phyloP scores from a whole-genome alignment of 495 filamentous ascomycete genomes.

The Xylaria scruposa region DNA sequence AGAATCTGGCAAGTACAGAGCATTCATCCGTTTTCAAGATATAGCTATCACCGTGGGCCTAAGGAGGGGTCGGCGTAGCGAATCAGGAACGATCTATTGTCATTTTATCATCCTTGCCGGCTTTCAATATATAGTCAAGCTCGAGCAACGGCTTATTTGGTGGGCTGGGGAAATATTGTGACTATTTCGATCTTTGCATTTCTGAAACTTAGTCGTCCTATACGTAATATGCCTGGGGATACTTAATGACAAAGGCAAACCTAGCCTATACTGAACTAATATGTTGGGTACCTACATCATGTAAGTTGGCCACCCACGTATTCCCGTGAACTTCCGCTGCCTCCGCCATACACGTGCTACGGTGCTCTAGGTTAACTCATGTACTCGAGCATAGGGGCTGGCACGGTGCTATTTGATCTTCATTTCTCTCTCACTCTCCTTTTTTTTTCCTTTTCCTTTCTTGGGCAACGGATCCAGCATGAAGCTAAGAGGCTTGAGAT shows the following conservation, averaged over 20 bases:
- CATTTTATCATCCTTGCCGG: neutral
- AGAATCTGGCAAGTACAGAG: neutral
- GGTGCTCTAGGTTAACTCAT: neutral
- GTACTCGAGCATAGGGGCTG: neutral
- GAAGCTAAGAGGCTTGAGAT: neutral
- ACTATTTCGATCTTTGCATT: neutral
- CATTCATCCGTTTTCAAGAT: neutral
- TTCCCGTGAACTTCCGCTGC: neutral
- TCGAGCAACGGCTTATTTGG: neutral
- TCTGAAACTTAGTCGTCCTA: neutral
- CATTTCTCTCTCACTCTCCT: too few species aligned
- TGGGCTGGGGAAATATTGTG: neutral
- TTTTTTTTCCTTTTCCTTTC: neutral
- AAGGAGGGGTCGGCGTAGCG: neutral
- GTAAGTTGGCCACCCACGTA: neutral
- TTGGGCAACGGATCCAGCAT: neutral
- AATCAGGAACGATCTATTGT: neutral
- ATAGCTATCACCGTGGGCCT: neutral
- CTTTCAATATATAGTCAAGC: neutral
- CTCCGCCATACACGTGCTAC: neutral
- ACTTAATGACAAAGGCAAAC: neutral
- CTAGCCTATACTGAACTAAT: neutral
- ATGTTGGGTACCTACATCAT: neutral
- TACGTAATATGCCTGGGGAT: neutral
- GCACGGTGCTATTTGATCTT: neutral